phyloP scores from a whole-genome alignment of 345 rosid genomes.

The Salix caprea region DNA sequence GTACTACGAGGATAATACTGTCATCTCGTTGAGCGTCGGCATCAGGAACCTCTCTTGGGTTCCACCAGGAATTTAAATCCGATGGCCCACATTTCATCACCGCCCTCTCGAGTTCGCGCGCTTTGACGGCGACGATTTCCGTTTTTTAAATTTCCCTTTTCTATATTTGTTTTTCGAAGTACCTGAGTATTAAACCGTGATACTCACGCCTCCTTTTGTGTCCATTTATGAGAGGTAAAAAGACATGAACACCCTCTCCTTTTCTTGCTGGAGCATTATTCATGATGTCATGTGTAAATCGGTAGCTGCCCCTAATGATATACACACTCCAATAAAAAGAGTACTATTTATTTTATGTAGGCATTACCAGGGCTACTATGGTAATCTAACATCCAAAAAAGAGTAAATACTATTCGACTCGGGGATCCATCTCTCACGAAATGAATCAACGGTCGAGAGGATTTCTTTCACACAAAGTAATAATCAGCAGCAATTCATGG shows the following conservation, averaged over 20 bases:
- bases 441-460: background rate
- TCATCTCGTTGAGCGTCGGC: background rate
- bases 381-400: no score
- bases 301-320: no score
- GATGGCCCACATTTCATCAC: slow-evolving; percentile 25
- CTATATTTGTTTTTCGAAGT: background rate
- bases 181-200: background rate
- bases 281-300: background rate
- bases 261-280: background rate
- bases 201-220: background rate
- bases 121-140: slow-evolving; percentile 34
- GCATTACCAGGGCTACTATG: background rate
- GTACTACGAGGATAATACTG: background rate
- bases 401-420: no score
- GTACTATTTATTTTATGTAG: no score
- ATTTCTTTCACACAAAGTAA: background rate
- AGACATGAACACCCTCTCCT: slow-evolving; percentile 20
- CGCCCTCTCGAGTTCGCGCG: slow-evolving; percentile 30
- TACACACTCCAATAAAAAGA: no score
- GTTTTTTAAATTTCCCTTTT: background rate
- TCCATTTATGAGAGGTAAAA: background rate
- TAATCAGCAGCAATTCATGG: background rate
- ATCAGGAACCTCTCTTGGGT: slow-evolving; percentile 8
- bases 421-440: background rate
- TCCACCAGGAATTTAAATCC: slow-evolving; percentile 25